Conservation (phyloP, 257 asterid genomes). For the Jaltomata sinuosa region DNA sequence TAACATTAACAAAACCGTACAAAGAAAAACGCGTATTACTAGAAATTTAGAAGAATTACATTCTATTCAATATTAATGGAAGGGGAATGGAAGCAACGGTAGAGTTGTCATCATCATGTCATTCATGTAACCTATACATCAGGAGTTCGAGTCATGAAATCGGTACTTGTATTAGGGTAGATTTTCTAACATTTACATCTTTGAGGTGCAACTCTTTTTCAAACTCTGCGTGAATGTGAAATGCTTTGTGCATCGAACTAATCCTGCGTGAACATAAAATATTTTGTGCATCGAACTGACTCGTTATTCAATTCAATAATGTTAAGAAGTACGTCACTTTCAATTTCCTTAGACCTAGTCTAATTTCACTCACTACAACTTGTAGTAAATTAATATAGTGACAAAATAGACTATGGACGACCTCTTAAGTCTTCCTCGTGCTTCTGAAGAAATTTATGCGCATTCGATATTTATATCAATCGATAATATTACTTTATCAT, state of each 20-base stretch:
- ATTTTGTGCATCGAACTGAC: neutral
- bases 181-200: no score
- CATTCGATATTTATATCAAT: neutral
- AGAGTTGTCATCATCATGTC: neutral
- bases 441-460: neutral
- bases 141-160: rapidly evolving
- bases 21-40: neutral
- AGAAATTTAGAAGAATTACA: neutral
- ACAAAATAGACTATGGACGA: neutral
- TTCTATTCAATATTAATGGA: neutral
- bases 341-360: neutral
- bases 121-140: neutral
- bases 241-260: no score
- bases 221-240: neutral
- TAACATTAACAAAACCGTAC: neutral
- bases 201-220: rapidly evolving
- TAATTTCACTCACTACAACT: neutral
- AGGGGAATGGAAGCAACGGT: neutral
- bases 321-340: neutral
- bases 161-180: no score
- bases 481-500: neutral
- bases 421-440: neutral
- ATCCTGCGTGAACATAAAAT: neutral
- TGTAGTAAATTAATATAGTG: neutral
- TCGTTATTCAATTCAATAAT: neutral